Base-by-base conservation (phyloP, 768 basidiomycete genomes). In the Cystoderma amianthinum region DNA sequence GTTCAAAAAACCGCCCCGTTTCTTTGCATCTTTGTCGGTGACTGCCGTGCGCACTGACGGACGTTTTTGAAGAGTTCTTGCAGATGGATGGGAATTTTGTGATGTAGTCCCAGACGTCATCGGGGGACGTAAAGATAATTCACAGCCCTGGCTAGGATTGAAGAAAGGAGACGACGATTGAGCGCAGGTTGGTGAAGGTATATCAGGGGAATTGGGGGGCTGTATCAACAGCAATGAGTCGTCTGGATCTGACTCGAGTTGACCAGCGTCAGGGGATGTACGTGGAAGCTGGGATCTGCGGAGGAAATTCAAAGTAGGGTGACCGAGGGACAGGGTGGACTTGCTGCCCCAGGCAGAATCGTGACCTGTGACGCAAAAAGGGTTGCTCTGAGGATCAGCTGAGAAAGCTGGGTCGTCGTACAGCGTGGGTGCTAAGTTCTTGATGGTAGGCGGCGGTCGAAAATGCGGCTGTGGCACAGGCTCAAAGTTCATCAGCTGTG, bases 361-460 rank as follows among this genome's bases (percentile, higher is more conserved):
- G 44, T 58, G 54, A 51, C 50, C 50, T 44, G 61, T 56, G 54
- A 44, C 46, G 50, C 62, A 55, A 55, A 57, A 67, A 1, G 76
- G 79, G 56, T 81, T 63, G 3, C 63, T 51, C 40, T 61, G 62
- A 13, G 78, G 79, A 60, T 78, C 71, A 39, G 69, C 48, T 47
- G 78, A 78, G 63, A 80, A 80, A 0, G 78, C 78, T 38, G 76
- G 78, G 49, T 76, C 74, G 50, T 73, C 64, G 39, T 67, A 63
- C 3, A 69, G 18, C 4, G 60, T 46, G 52, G 39, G 45, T 15
- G 62, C 38, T 49, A 57, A 38, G 51, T 58, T 55, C 42, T 28
- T 28, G 25, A 28, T 28, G 7, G 7, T 28, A 7, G n/a, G n/a
- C 7, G 7, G 7, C 25, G 25, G 7, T n/a, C n/a, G n/a, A n/a